Base-by-base conservation (phyloP, 768 basidiomycete genomes). In the Pleurotus cornucopiae region DNA sequence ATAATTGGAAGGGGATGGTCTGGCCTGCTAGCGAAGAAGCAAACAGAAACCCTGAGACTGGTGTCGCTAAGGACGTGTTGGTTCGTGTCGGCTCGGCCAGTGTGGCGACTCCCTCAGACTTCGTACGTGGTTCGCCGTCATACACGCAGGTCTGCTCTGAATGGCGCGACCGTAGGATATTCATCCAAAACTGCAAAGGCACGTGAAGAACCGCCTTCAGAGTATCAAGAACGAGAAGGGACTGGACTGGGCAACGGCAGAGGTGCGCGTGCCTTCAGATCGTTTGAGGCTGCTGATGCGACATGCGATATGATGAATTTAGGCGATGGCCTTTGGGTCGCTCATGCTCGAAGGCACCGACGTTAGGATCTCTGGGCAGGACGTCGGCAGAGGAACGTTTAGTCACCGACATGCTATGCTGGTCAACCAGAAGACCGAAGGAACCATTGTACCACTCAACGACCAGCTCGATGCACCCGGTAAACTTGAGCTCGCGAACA, bases 301-400 rank as follows among this genome's bases (percentile, higher is more conserved):
- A 34, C 11, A 34, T 34, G 30, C 30, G 30, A 7, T 4, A 34
- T 11, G 30, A 34, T 18, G 11, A 45, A 7, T 40, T 7, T 55
- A 91, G 89, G 89, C 91, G 0, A 69, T 97, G 68, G 94, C 94
- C 0, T 91, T 94, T 63, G 94, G 94, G 0, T 84, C 91, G 1
- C 76, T 96, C 34, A 82, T 96, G 84, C 71, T 82, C 2, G 88
- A 92, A 52, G 91, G 91, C 1, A 83, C 76, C 59, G 89, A 95
- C 64, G 79, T 97, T 6, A 82, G 94, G 13, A 91, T 97, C 30
- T 94, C 92, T 1, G 94, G 94, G 5, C 94, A 97, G 68, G 94
- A 96, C 65, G 91, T 94, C 0, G 94, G 94, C 0, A 69, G 94
- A 39, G 94, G 94, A 2, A 94, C 92, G 9, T 93, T 94, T 70